Base-by-base conservation (phyloP, 148 eudicot genomes). In the Fagopyrum tataricum region DNA sequence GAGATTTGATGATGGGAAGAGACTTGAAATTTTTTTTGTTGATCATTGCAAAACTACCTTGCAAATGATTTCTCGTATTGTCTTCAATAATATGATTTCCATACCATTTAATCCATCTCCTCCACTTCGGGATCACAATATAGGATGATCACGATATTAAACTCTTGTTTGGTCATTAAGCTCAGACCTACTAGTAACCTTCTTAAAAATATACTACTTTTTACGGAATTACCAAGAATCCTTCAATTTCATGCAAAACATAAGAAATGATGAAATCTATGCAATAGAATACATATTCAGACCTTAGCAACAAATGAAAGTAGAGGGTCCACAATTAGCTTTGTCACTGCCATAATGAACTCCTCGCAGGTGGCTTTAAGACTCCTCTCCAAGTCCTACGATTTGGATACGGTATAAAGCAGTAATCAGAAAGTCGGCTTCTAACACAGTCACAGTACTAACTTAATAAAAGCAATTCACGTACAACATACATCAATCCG, bases 291-390 rank as follows among this genome's bases (percentile, higher is more conserved):
- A 8, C 8, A 23, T 17, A 74, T 74, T 79, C 88, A 73, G 74
- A 95, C 99, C 99, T 95, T 95, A 2, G 99, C 89, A 72, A 90
- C 99, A 80, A 95, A 95, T 58, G 97, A 95, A 82, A 95, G 93
- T 91, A 95, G 81, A 37, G 99, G 99, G 72, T 95, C 98, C 77
- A 95, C 99, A 73, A 91, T 83, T 71, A 84, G 86, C 81, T 95
- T 95, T 23, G 99, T 95, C 69, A 95, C 96, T 40, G 96, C 88
- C 99, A 95, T 95, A 62, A 95, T 95, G 78, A 95, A 95, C 82
- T 95, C 99, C 86, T 95, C 99, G 83, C 97, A 95, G 31, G 97
- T 95, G 76, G 91, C 77, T 84, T 91, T 91, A 42, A 95, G 97
- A 79, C 78, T 91, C 82, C 88, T 95, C 87, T 95, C 97, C 81